Evolutionary conservation across 2,329 filamentous ascomycete genomes (phyloP).

Genomic region (Chaetomiaceae sp.): DNA sequence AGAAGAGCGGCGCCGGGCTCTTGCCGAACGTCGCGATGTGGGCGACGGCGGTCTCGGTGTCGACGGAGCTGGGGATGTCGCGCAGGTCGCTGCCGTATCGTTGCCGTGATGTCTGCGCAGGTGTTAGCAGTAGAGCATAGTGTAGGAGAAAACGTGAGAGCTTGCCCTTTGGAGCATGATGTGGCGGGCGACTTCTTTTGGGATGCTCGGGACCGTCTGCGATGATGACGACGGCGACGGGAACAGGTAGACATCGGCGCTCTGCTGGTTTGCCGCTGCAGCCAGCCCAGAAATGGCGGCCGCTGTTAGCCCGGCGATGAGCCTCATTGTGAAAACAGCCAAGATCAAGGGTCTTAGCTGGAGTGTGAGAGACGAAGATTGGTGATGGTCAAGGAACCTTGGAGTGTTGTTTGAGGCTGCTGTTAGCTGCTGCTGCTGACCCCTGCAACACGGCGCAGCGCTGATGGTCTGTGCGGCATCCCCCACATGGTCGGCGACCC

Average conservation of each 20-base stretch:
- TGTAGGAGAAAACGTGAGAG: conserved; percentile 2
- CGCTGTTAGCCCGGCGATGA: conserved; percentile 29
- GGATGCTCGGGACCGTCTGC: conserved; percentile 39
- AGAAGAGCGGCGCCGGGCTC: conserved; percentile 48
- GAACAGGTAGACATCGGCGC: conserved; percentile 53
- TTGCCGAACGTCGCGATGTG: conserved; percentile 60
- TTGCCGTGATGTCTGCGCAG: conserved; percentile 23
- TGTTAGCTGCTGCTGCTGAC: no score
- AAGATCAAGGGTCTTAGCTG: no score
- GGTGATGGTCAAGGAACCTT: no score
- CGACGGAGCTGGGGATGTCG: conserved; percentile 40
- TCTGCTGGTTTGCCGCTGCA: conserved; percentile 31
- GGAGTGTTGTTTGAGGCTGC: no score
- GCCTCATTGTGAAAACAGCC: conserved; percentile 32
- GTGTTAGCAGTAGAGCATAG: neutral
- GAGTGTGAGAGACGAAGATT: no score
- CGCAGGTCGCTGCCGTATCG: conserved; percentile 43
- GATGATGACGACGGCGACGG: conserved; percentile 31
- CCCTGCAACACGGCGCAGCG: no score
- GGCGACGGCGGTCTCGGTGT: conserved; percentile 47
- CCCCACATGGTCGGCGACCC: neutral
- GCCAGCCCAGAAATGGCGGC: conserved; percentile 32
- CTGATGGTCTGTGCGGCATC: neutral
- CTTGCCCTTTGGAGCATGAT: conserved; percentile 56
- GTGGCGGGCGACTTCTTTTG: conserved; percentile 52